Conservation (phyloP, 169 alveolate genomes). For the Plasmodium coatneyi region DNA sequence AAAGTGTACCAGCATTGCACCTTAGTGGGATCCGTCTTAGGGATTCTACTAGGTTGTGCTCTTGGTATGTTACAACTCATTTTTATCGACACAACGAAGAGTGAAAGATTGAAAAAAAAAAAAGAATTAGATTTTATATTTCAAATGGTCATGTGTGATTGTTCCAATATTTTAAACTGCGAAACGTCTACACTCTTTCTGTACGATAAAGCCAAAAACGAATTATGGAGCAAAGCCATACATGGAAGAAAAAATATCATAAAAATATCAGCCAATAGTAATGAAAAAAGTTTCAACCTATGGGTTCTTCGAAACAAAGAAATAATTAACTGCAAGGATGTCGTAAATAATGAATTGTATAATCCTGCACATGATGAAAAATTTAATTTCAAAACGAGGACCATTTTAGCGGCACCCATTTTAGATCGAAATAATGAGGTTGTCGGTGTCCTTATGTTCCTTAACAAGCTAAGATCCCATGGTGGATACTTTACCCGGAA, state of each 20-base stretch:
- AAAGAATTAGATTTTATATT: constrained; percentile 58
- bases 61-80: constrained; percentile 55
- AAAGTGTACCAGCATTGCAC: constrained; percentile 58
- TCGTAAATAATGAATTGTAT: constrained; percentile 35
- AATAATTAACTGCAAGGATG: constrained; percentile 70
- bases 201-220: constrained; percentile 63
- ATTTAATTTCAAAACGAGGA: constrained; percentile 63
- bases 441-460: constrained; percentile 71
- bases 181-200: constrained; percentile 59
- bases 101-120: constrained; percentile 64
- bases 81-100: constrained; percentile 62
- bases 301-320: constrained; percentile 71
- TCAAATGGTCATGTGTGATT: constrained; percentile 75
- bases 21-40: constrained; percentile 57
- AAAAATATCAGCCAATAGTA: constrained; percentile 52
- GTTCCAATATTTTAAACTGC: constrained; percentile 57
- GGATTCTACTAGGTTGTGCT: constrained; percentile 52
- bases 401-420: constrained; percentile 71
- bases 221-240: constrained; percentile 72
- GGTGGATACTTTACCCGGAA: constrained; percentile 57
- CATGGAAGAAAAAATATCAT: constrained; percentile 70
- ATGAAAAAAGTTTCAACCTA: constrained; percentile 62
- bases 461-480: constrained; percentile 49
- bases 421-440: constrained; percentile 56
- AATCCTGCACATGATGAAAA: constrained; percentile 67